A percentile compares a stretch with the other conserved stretches of the same genome.
Conservation (phyloP, 1,139 yeast species). For the Nakaseomyces glabratus region DNA sequence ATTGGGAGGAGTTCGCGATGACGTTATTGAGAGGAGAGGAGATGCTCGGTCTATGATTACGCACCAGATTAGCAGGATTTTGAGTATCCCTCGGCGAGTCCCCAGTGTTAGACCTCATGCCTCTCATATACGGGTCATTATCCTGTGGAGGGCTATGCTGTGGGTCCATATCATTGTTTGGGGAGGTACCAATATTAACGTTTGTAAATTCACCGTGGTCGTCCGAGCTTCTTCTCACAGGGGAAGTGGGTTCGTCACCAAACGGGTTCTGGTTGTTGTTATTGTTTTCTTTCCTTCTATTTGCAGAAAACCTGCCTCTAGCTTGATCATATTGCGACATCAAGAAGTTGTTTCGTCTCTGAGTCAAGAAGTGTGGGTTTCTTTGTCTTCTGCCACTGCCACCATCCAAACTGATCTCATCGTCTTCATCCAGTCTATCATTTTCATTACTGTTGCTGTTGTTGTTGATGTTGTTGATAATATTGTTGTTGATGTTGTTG, state of each 20-base stretch:
- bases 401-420: constrained; percentile 4
- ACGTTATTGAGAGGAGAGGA: constrained; percentile 22
- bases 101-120: too few species aligned
- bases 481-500: constrained; percentile 4
- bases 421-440: constrained; percentile 5
- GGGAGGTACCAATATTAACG: constrained; percentile 5
- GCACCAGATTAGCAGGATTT: too few species aligned
- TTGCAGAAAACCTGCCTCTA: constrained; percentile 26
- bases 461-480: constrained; percentile 5
- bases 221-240: not conserved
- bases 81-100: too few species aligned
- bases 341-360: constrained; percentile 26
- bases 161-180: constrained; percentile 1
- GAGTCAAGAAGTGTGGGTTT: constrained; percentile 23
- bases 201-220: constrained; percentile 6
- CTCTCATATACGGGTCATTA: too few species aligned
- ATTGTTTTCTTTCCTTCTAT: constrained; percentile 10
- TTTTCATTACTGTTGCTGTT: not conserved
- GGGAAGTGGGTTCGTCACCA: not conserved
- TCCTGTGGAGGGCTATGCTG: not conserved
- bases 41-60: constrained; percentile 13
- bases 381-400: constrained; percentile 7
- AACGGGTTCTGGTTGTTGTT: constrained; percentile 3
- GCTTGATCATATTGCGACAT: constrained; percentile 29
- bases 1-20: constrained; percentile 7